Conservation (phyloP, 192 early-diverging fungal genomes). For the Backusella macrospora region DNA sequence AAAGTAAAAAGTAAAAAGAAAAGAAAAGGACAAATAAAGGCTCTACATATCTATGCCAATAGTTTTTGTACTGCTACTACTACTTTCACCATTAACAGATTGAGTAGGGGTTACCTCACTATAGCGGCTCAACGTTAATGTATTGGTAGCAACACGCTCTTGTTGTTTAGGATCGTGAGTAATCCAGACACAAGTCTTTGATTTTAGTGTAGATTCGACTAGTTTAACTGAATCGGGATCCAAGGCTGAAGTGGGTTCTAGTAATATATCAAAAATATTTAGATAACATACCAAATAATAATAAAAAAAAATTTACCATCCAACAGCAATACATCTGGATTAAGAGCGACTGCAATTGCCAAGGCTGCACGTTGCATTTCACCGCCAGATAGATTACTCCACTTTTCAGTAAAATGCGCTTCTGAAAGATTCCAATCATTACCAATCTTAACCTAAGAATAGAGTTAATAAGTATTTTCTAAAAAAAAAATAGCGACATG, state of each 20-base stretch:
- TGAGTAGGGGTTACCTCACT: too few relatives aligned
- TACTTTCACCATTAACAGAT: not conserved
- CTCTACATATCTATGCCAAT: constrained; percentile 14
- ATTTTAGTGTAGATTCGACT: constrained; percentile 72
- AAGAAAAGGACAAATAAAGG: not conserved
- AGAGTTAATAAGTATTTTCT: not conserved
- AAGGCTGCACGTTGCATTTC: constrained; percentile 82
- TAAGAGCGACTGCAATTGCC: constrained; percentile 77
- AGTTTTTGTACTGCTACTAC: not conserved
- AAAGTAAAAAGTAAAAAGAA: not conserved
- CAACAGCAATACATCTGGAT: constrained; percentile 76
- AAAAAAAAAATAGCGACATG: not conserved
- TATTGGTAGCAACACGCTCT: constrained; percentile 54
- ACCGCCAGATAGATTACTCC: constrained; percentile 81
- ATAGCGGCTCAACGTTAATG: constrained; percentile 15
- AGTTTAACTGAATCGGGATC: constrained; percentile 69
- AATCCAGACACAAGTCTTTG: constrained; percentile 76
- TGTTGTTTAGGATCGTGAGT: constrained; percentile 76
- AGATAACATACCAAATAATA: too few relatives aligned
- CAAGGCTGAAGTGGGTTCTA: constrained; percentile 86
- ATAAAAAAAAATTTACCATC: too few relatives aligned
- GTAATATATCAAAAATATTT: not conserved
- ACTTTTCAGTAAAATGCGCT: constrained; percentile 74
- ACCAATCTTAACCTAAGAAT: constrained; percentile 53
- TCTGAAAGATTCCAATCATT: constrained; percentile 69